phyloP scores from a whole-genome alignment of 1,284 basidiomycete species.

The Apiotrichum gamsii region DNA sequence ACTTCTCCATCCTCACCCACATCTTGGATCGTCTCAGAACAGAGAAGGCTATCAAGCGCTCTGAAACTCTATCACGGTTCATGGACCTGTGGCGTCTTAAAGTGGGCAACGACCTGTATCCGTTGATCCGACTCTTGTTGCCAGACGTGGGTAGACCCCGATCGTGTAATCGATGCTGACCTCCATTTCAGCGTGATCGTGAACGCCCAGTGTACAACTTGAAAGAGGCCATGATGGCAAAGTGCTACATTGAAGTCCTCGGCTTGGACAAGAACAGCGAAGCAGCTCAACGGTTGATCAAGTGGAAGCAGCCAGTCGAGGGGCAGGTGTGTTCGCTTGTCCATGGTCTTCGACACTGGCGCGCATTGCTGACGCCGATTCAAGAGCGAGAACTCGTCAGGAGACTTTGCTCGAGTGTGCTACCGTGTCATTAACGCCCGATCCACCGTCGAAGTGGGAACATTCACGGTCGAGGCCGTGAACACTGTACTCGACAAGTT shows the following conservation, averaged over 20 bases:
- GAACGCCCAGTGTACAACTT: slow-evolving; percentile 82
- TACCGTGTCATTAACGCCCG: slow-evolving; percentile 77
- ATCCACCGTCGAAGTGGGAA: slow-evolving; percentile 71
- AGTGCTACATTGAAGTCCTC: slow-evolving; percentile 79
- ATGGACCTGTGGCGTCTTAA: slow-evolving; percentile 45
- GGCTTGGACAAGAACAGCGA: slow-evolving; percentile 69
- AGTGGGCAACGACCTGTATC: slow-evolving; percentile 51
- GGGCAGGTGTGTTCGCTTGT: slow-evolving; percentile 26
- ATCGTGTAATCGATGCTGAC: background rate
- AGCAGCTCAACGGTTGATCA: slow-evolving; percentile 68
- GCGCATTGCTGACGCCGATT: too few relatives aligned
- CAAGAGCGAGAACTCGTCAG: slow-evolving; percentile 48
- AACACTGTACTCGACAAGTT: slow-evolving; percentile 73
- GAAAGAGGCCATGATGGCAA: slow-evolving; percentile 86
- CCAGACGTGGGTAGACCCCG: slow-evolving; percentile 45
- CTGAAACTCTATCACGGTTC: slow-evolving; percentile 37
- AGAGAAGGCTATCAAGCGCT: slow-evolving; percentile 37
- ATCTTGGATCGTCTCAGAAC: slow-evolving; percentile 44
- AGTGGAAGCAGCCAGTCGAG: slow-evolving; percentile 75
- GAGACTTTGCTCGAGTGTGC: slow-evolving; percentile 78
- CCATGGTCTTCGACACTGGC: background rate
- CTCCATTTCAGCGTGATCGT: slow-evolving; percentile 67
- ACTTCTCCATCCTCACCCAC: slow-evolving; percentile 42
- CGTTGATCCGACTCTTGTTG: slow-evolving; percentile 49
- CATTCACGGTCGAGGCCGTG: slow-evolving; percentile 68